phyloP scores from a whole-genome alignment of 2,329 filamentous ascomycete genomes.

The Thermoascus crustaceus region DNA sequence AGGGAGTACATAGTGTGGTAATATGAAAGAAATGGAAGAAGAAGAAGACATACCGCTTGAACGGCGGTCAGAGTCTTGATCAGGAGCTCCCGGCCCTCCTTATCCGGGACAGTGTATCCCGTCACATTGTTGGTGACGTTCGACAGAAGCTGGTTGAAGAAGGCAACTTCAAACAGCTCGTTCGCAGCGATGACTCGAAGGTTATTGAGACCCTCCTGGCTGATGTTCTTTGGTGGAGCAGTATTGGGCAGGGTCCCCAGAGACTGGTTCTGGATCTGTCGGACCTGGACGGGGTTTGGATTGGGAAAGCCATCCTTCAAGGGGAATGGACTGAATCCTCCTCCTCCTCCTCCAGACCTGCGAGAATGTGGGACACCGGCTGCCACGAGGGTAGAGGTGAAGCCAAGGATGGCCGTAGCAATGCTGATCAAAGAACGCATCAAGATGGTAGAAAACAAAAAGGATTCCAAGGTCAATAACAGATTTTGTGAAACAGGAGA shows the following conservation, averaged over 20 bases:
- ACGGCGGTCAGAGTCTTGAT: not conserved
- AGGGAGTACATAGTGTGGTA: not conserved
- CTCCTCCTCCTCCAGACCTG: not conserved
- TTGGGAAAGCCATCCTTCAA: conserved; percentile 49
- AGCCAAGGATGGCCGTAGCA: not conserved
- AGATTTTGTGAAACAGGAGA: too few species aligned
- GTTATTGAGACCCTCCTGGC: conserved; percentile 40
- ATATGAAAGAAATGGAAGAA: not conserved
- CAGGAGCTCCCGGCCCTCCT: not conserved
- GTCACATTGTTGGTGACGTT: conserved; percentile 50
- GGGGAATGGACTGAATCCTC: not conserved
- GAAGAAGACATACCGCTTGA: not conserved
- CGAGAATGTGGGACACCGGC: not conserved
- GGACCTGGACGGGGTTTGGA: conserved; percentile 39
- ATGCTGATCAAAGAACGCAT: not conserved
- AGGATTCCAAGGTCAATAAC: too few species aligned
- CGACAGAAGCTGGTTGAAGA: conserved; percentile 53
- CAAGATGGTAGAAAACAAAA: too few species aligned
- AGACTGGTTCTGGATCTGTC: conserved; percentile 44
- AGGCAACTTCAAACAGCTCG: conserved; percentile 59
- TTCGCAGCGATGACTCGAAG: conserved; percentile 59
- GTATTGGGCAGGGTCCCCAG: conserved; percentile 52
- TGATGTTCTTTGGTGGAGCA: conserved; percentile 37
- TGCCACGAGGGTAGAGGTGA: not conserved
- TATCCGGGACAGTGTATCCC: conserved; percentile 36